These are phyloP conservation scores for Microdochium bolleyi DNA, from an alignment of 2,329 filamentous ascomycete species.

Conservation along the genomic window DNA sequence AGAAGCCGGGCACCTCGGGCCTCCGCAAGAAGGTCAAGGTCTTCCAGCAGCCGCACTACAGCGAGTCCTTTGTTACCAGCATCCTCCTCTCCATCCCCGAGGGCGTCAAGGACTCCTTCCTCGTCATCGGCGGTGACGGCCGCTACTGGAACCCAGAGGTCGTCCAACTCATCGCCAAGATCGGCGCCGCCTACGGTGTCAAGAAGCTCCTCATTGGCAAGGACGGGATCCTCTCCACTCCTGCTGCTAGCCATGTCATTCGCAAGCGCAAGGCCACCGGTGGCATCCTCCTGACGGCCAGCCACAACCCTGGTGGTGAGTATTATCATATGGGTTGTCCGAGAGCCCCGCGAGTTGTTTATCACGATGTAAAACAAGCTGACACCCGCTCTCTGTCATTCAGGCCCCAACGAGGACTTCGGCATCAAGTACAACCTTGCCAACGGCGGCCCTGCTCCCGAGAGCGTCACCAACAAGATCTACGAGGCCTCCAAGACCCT, in stretches of 20 bases:
- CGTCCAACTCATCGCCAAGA: constrained; percentile 94
- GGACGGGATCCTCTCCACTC: constrained; percentile 92
- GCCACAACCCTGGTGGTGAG: constrained; percentile 95
- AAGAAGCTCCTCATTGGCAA: constrained; percentile 98
- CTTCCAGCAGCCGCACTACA: constrained; percentile 93
- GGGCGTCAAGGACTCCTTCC: constrained; percentile 74
- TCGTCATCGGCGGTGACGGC: constrained; percentile 96
- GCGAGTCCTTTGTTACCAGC: constrained; percentile 88
- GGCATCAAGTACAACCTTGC: constrained; percentile 99
- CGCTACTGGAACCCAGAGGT: constrained; percentile 97
- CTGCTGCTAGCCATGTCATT: constrained; percentile 92
- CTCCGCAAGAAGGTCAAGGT: constrained; percentile 98
- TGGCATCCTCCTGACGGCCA: constrained; percentile 92
- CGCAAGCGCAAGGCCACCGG: constrained; percentile 91
- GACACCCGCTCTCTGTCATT: constrained; percentile 3
- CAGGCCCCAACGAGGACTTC: constrained; percentile 89
- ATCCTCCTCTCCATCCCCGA: constrained; percentile 96
- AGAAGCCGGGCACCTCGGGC: constrained; percentile 99
- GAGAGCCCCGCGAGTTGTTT: too few species aligned
- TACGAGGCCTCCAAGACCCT: constrained; percentile 85
- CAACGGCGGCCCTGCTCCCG: constrained; percentile 92
- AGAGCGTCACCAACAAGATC: constrained; percentile 97
- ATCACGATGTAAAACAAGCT: not conserved
- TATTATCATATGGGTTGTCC: too few species aligned
- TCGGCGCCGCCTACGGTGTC: constrained; percentile 91